phyloP scores from a whole-genome alignment of 2,329 filamentous ascomycete species.

The Colletotrichum sp. region DNA sequence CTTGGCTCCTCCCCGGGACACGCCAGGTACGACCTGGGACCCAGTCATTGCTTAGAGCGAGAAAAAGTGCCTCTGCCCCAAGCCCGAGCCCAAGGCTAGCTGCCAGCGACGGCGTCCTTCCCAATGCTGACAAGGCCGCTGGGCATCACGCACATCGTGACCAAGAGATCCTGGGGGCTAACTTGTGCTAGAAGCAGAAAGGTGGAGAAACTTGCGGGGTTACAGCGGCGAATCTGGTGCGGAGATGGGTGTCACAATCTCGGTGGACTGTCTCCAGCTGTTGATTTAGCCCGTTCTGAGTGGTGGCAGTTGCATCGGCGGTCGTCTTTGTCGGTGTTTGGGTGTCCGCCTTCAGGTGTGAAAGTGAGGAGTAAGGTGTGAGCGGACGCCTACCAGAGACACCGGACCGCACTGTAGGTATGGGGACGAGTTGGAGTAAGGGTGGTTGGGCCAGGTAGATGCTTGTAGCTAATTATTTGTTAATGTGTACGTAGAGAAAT shows the following conservation, averaged over 20 bases:
- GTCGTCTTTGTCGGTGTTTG: neutral
- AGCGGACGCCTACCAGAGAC: neutral
- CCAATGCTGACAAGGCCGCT: conserved; percentile 21
- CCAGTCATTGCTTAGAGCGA: neutral
- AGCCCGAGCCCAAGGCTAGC: neutral
- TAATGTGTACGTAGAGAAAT: neutral
- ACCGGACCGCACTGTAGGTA: neutral
- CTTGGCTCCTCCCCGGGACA: neutral
- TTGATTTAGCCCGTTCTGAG: neutral
- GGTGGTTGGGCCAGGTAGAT: neutral
- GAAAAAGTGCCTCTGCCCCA: neutral
- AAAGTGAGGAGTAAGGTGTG: neutral
- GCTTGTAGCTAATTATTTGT: conserved; percentile 11
- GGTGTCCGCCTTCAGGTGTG: neutral
- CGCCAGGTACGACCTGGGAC: neutral
- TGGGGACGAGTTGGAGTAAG: conserved; percentile 4
- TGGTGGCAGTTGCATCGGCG: neutral
- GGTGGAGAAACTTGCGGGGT: conserved; percentile 23
- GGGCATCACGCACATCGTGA: conserved; percentile 18
- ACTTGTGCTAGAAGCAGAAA: conserved; percentile 18
- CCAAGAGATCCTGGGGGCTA: conserved; percentile 14
- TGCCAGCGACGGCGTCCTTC: conserved; percentile 18
- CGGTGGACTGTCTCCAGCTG: neutral
- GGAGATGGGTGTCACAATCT: conserved; percentile 20
- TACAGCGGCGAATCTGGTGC: conserved; percentile 18